Base-by-base conservation (phyloP, 768 basidiomycete species). In the Hemileccinum impolitum region DNA sequence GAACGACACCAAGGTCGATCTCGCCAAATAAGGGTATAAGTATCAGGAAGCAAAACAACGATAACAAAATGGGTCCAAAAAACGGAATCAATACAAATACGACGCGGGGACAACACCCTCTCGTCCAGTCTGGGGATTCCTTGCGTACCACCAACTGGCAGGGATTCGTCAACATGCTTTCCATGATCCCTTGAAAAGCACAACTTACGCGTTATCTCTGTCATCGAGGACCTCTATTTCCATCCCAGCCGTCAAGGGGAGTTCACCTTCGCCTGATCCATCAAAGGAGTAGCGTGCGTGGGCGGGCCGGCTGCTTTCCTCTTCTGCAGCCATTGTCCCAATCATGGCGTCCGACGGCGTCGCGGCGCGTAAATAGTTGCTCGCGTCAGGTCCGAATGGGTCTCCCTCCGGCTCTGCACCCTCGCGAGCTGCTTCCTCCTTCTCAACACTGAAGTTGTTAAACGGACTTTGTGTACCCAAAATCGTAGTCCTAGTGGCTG, bases 31-130 rank as follows among this genome's bases (percentile, higher is more conserved):
- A 44, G 70, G 65, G 69, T 68, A 71, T 68, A 68, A 62, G 65
- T 48, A 48, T 50, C 54, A 39, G 58, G 55, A 48, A 64, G 53
- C 51, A 60, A 56, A 59, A 63, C 59, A 65, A 55, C 53, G 61
- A 67, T 58, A 64, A 64, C 52, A 63, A 56, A 39, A 56, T 51
- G 51, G 43, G 51, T 31, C 28, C 63, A 63, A 63, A 55, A 50
- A 43, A 67, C 15, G 41, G 45, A 55, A 60, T 80, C 76, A 92
- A 72, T 90, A 91, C 71, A 91, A 75, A 76, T 94, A 97, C 49
- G 90, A 83, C 36, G 91, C 88, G 9, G 94, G 94, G 43, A 96
- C 89, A 28, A 94, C 88, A 12, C 94, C 94, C 70, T 94, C 90
- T 42, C 75, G 79, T 9, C 92, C 89, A 40, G 85, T 84, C 44